phyloP scores from a whole-genome alignment of 2,329 filamentous ascomycete genomes.

The Penicillium fuscoglaucum region DNA sequence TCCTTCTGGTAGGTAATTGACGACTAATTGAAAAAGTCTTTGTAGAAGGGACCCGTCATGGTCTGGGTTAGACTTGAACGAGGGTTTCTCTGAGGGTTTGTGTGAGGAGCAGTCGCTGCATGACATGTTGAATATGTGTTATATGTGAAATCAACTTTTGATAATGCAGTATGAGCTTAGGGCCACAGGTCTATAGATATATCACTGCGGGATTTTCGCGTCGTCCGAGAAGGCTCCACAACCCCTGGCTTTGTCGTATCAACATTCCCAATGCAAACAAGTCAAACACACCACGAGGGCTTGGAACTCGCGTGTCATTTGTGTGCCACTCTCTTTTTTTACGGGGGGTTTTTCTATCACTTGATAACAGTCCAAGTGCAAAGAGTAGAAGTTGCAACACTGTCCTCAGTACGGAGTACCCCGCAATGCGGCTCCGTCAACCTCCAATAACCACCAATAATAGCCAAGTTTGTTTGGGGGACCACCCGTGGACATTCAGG shows the following conservation, averaged over 20 bases:
- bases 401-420: not conserved
- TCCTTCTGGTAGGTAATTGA: constrained; percentile 16
- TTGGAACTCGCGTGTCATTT: not conserved
- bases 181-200: not conserved
- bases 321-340: not conserved
- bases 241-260: not conserved
- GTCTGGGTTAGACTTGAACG: not conserved
- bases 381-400: not conserved
- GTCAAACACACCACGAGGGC: not conserved
- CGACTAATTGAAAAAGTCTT: not conserved
- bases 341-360: not conserved
- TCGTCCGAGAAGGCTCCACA: not conserved
- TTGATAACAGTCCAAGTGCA: not conserved
- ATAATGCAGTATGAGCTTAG: not conserved
- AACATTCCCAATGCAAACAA: not conserved
- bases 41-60: not conserved
- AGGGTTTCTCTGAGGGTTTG: not conserved
- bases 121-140: not conserved
- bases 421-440: not conserved
- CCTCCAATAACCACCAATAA: not conserved
- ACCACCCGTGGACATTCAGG: too few relatives aligned
- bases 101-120: not conserved
- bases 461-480: not conserved
- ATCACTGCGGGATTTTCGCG: constrained; percentile 1
- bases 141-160: too few relatives aligned